Evolutionary conservation across 805 yeast species (phyloP), one percentile per base, ranked within the genome.

Genomic region (Isabelozyma gotoi): DNA sequence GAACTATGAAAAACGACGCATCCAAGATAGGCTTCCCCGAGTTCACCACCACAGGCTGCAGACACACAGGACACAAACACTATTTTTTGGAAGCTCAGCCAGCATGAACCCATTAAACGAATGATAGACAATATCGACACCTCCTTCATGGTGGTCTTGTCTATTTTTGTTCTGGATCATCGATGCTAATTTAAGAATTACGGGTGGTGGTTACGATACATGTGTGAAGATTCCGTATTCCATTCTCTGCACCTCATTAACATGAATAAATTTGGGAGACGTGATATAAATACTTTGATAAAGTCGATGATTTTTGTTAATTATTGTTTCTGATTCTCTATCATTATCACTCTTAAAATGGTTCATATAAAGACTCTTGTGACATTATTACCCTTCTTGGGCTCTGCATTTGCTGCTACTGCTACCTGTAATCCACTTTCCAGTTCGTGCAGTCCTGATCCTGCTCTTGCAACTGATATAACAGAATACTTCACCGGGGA

Each of bases 391-490:
- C 29, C 29, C 8, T n/a, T 24, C 10, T 10, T 12, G 7, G n/a
- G 34, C 17, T 11, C 17, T 14, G 15, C 17, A 16, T 32, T 11
- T n/a, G 34, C 34, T 32, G 34, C 34, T 4, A 32, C 53, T 24
- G 39, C 49, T 14, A 31, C 41, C 15, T 63, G 68, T 42, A 55
- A 63, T 39, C 68, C 68, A 2, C 49, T 62, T 32, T 50, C 50
- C 11, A 39, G 55, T 14, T 33, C 43, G 6, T 63, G 68, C 41
- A 46, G 61, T 4, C 36, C 66, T 2, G 80, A 84, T 51, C 65
- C 75, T 1, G 96, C 94, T 0, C 71, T 87, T 38, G 88, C 81
- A 1, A 68, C 80, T 3, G 67, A 82, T 2, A 61, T 82, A 33
- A 45, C 65, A 4, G 77, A 77, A 19, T 74, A 77, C 52, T 88